Conservation (phyloP, 805 yeast species). For the Wickerhamiella slavikovae region DNA sequence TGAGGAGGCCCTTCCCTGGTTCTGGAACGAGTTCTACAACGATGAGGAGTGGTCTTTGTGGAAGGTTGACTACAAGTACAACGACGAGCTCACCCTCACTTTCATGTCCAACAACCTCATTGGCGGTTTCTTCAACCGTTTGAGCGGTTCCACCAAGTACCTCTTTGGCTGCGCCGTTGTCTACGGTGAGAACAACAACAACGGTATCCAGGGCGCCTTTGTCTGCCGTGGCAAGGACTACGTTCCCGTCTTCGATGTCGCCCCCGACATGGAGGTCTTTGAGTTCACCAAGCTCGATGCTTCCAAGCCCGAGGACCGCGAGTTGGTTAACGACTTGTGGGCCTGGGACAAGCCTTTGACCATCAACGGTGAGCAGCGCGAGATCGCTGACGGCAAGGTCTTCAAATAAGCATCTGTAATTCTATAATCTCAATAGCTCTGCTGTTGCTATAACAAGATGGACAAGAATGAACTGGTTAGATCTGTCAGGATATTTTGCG, state of each 20-base stretch:
- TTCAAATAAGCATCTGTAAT: slow-evolving; percentile 42
- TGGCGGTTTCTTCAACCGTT: slow-evolving; percentile 96
- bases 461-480: too few relatives aligned
- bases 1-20: slow-evolving; percentile 85
- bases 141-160: slow-evolving; percentile 78
- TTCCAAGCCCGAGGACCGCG: slow-evolving; percentile 53
- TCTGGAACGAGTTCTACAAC: slow-evolving; percentile 81
- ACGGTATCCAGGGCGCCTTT: slow-evolving; percentile 92
- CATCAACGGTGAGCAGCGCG: slow-evolving; percentile 60
- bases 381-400: slow-evolving; percentile 95
- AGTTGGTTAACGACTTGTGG: slow-evolving; percentile 74
- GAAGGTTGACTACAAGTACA: slow-evolving; percentile 92
- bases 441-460: too few relatives aligned
- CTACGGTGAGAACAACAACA: slow-evolving; percentile 96
- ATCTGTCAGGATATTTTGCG: too few relatives aligned
- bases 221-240: slow-evolving; percentile 86
- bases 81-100: slow-evolving; percentile 89
- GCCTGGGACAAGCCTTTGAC: slow-evolving; percentile 94
- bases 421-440: too few relatives aligned
- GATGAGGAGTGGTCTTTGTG: slow-evolving; percentile 85
- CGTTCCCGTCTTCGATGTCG: slow-evolving; percentile 88
- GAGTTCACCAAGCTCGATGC: slow-evolving; percentile 65
- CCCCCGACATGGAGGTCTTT: slow-evolving; percentile 98
- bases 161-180: slow-evolving; percentile 87
- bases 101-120: slow-evolving; percentile 97